Percentiles rank a stretch among this genome's conserved stretches.
These are phyloP conservation scores for Aspergillus amoenus DNA, from an alignment of 2,329 filamentous ascomycete genomes.

Conservation along the genomic window DNA sequence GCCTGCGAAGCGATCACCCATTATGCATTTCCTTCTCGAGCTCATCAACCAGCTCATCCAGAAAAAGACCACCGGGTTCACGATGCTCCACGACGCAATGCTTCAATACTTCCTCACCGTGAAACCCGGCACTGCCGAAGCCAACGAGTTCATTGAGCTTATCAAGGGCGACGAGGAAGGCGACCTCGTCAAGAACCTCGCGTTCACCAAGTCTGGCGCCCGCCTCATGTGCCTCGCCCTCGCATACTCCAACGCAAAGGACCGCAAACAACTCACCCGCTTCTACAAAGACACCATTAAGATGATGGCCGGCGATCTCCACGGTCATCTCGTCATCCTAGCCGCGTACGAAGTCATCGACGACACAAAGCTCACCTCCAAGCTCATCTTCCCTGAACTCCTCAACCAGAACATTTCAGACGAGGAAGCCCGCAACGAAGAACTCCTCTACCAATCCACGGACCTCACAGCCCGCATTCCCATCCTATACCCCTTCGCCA, in stretches of 20 bases:
- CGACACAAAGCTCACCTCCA: slow-evolving; percentile 84
- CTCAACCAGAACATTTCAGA: slow-evolving; percentile 62
- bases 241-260: slow-evolving; percentile 84
- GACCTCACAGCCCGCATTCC: slow-evolving; percentile 57
- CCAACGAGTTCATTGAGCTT: slow-evolving; percentile 82
- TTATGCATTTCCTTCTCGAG: slow-evolving; percentile 80
- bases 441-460: slow-evolving; percentile 43
- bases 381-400: slow-evolving; percentile 83
- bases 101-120: slow-evolving; percentile 88
- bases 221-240: slow-evolving; percentile 77
- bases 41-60: slow-evolving; percentile 91
- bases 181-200: slow-evolving; percentile 90
- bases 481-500: slow-evolving; percentile 78
- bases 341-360: slow-evolving; percentile 89
- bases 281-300: slow-evolving; percentile 88
- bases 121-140: slow-evolving; percentile 74
- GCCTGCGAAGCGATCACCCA: slow-evolving; percentile 81
- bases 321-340: slow-evolving; percentile 79
- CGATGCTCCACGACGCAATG: slow-evolving; percentile 98
- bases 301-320: slow-evolving; percentile 74
- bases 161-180: slow-evolving; percentile 89
- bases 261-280: slow-evolving; percentile 83
- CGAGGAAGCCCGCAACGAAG: slow-evolving; percentile 41
- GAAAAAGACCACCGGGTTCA: slow-evolving; percentile 96
- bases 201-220: slow-evolving; percentile 88